Base-by-base conservation (phyloP, 1,284 basidiomycete genomes). In the Moniliophthora roreri region DNA sequence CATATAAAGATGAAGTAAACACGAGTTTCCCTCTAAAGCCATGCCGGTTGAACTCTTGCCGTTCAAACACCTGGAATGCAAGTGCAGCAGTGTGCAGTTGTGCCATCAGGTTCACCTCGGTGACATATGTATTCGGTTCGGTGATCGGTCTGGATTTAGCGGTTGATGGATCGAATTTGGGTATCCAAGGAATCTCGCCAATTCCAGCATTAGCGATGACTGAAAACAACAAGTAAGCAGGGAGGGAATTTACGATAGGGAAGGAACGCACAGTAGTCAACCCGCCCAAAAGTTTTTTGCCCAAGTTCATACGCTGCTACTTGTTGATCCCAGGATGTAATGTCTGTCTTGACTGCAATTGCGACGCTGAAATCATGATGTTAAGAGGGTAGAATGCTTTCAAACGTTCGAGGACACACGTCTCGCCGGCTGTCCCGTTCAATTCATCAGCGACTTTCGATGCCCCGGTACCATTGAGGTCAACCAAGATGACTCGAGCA, bases 121-220 rank as follows among this genome's bases (percentile, higher is more conserved):
- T 39, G 1, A 59, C 59, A 0, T 36, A 28, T 13, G 53, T 44
- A 21, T 60, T 47, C 1, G 59, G 59, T 28, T 62, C 58, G 18
- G 51, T 52, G 15, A 62, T 46, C 1, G 61, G 58, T 18, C 56
- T 53, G 1, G 52, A 45, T 15, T 52, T 16, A 4, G 58, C 54
- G 13, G 58, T 57, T 8, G 45, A 38, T 6, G 59, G 50, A 21
- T 58, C 41, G 51, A 61, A 62, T 7, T 53, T 48, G 11, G 56
- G 58, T 10, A 61, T 56, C 61, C 61, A 62, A 15, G 55, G 58
- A 21, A 28, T 54, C 10, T 60, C 61, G n/a, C 51, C 54, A 24
- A 62, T 56, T 8, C 59, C 61, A 20, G 61, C 61, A 38, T 62
- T 62, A 9, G 61, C 61, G 24, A 62, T 60, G 9, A 61, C 59